These are phyloP conservation scores for Tilletia setariae DNA, from an alignment of 1,284 basidiomycete genomes.

Conservation along the genomic window DNA sequence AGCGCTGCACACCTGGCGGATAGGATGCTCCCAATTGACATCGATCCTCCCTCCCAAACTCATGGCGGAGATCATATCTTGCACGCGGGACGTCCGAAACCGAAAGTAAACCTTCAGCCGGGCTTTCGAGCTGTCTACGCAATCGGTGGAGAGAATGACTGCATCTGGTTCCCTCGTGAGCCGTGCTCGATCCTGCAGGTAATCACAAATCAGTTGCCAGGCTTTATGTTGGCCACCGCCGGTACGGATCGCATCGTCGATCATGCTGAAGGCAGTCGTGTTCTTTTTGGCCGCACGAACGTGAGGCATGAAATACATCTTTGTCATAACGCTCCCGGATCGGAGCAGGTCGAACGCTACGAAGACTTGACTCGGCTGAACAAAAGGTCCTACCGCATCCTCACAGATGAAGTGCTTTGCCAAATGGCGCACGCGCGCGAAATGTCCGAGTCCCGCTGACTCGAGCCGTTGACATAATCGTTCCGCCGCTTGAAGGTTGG, in stretches of 20 bases:
- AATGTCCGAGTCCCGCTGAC: background rate
- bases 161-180: background rate
- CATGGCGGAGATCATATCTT: background rate
- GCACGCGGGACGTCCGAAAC: background rate
- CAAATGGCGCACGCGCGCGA: background rate
- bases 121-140: background rate
- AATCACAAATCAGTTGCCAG: background rate
- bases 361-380: slow-evolving; percentile 2
- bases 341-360: slow-evolving; percentile 5
- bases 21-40: background rate
- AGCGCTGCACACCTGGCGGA: background rate
- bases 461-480: background rate
- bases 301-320: slow-evolving; percentile 8
- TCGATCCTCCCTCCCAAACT: background rate
- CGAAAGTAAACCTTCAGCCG: slow-evolving; percentile 12
- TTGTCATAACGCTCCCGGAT: background rate
- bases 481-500: slow-evolving; percentile 1
- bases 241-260: background rate
- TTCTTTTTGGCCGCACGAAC: background rate
- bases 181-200: too few species aligned
- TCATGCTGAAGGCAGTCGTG: background rate
- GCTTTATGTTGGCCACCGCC: background rate
- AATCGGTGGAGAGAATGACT: slow-evolving; percentile 3
- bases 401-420: background rate
- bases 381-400: background rate